Conservation (phyloP, 2,329 filamentous ascomycete species). For the Trichoderma pleuroti region DNA sequence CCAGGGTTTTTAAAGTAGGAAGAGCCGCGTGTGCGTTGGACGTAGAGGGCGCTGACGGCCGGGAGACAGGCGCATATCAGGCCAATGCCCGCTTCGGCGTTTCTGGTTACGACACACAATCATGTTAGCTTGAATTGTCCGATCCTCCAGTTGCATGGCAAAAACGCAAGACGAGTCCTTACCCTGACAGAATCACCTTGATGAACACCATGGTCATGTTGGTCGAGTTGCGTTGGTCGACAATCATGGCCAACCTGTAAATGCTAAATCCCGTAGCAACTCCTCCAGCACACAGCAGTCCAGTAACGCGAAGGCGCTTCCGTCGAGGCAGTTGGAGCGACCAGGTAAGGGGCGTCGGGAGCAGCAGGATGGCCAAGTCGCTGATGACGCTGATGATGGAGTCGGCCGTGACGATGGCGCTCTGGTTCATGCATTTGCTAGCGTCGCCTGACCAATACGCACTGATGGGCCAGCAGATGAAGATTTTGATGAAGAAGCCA, state of each 20-base stretch:
- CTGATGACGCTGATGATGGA: conserved; percentile 32
- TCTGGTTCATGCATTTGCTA: conserved; percentile 36
- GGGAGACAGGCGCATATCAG: conserved; percentile 33
- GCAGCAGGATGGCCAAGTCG: conserved; percentile 31
- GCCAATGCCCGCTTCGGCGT: conserved; percentile 32
- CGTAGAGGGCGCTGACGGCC: conserved; percentile 26
- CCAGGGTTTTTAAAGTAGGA: conserved; percentile 26
- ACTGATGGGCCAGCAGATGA: conserved; percentile 40
- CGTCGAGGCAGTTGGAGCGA: conserved; percentile 30
- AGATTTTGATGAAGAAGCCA: conserved; percentile 40
- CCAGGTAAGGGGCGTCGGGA: conserved; percentile 33
- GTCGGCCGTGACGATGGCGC: conserved; percentile 32
- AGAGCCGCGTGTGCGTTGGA: conserved; percentile 22
- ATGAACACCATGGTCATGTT: conserved; percentile 30
- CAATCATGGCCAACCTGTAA: conserved; percentile 29
- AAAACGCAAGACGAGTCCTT: neutral
- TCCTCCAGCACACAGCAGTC: conserved; percentile 31
- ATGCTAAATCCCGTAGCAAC: conserved; percentile 32
- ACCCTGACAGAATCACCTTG: conserved; percentile 28
- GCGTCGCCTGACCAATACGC: conserved; percentile 37
- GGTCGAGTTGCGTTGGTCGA: conserved; percentile 24
- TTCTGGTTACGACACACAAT: conserved; percentile 21
- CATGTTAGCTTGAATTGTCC: neutral
- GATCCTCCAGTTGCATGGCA: neutral
- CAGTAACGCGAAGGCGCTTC: conserved; percentile 31